Percentiles rank a stretch among this genome's conserved stretches.
Evolutionary conservation across 305 asterid genomes (phyloP).

Genomic region (Ajuga reptans): DNA sequence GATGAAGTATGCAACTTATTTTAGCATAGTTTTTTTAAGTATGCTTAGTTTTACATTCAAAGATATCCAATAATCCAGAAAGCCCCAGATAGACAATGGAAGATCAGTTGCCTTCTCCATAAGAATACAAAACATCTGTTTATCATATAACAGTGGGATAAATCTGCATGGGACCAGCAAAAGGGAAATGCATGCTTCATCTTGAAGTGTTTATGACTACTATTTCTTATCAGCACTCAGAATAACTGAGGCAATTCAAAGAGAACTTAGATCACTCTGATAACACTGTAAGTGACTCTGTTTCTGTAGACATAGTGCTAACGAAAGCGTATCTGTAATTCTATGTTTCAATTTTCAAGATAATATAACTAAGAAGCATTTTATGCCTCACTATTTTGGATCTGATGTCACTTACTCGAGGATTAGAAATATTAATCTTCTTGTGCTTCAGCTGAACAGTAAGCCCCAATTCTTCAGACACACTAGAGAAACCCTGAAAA

Average conservation of each 20-base stretch:
- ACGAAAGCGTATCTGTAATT: not conserved
- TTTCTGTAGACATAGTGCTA: not conserved
- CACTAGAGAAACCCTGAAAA: conserved; percentile 73
- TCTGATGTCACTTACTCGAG: conserved; percentile 60
- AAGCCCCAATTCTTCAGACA: conserved; percentile 67
- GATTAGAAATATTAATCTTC: conserved; percentile 87
- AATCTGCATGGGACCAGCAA: not conserved
- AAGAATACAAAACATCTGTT: not conserved
- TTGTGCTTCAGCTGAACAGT: conserved; percentile 85
- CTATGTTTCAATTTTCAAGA: not conserved
- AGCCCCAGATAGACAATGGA: conserved; percentile 1
- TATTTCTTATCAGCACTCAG: not conserved
- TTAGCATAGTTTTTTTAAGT: not conserved
- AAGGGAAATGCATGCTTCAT: not conserved
- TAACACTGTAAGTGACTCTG: not conserved
- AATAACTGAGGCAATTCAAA: conserved; percentile 1
- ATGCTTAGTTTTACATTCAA: not conserved
- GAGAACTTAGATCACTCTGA: not conserved
- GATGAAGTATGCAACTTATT: not conserved
- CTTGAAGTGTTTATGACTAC: not conserved
- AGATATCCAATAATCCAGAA: not conserved
- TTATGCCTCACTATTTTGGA: conserved; percentile 1
- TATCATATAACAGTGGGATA: not conserved
- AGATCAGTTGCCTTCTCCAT: not conserved
- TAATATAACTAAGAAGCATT: not conserved